A percentile compares a stretch with the other conserved stretches of the same genome.
phyloP scores from a whole-genome alignment of 2,329 filamentous ascomycete species.

The Pseudogymnoascus sp. region DNA sequence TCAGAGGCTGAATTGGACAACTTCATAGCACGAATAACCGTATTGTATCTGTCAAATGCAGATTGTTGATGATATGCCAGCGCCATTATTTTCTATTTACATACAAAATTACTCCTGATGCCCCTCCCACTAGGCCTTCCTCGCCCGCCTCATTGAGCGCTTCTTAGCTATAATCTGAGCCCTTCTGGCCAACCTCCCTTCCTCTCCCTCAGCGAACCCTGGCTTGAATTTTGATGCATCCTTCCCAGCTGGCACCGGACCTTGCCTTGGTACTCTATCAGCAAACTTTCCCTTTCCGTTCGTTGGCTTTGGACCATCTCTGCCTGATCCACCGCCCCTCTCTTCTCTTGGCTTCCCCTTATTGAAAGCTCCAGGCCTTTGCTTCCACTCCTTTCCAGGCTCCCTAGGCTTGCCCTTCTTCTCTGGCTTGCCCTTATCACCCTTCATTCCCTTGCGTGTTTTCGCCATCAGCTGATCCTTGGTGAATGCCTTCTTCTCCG shows the following conservation, averaged over 20 bases:
- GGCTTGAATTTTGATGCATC: conserved; percentile 24
- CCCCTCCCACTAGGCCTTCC: conserved; percentile 14
- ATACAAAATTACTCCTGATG: background rate
- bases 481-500: conserved; percentile 26
- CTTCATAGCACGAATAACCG: background rate
- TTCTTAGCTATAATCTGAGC: conserved; percentile 83
- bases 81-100: conserved; percentile 7
- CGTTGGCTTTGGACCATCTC: conserved; percentile 17
- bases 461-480: conserved; percentile 29
- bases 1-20: background rate
- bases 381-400: conserved; percentile 12
- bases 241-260: conserved; percentile 25
- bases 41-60: conserved; percentile 5
- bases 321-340: conserved; percentile 10
- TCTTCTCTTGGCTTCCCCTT: conserved; percentile 8
- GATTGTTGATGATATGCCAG: background rate
- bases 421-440: conserved; percentile 19
- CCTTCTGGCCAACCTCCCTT: conserved; percentile 51
- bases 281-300: conserved; percentile 10
- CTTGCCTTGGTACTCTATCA: conserved; percentile 24
- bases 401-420: conserved; percentile 13
- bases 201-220: conserved; percentile 34
- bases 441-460: conserved; percentile 30
- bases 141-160: conserved; percentile 63
- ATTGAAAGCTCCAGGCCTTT: conserved; percentile 9